phyloP scores from a whole-genome alignment of 202 grass and related monocot species.

The Cymbopogon flexuosus region DNA sequence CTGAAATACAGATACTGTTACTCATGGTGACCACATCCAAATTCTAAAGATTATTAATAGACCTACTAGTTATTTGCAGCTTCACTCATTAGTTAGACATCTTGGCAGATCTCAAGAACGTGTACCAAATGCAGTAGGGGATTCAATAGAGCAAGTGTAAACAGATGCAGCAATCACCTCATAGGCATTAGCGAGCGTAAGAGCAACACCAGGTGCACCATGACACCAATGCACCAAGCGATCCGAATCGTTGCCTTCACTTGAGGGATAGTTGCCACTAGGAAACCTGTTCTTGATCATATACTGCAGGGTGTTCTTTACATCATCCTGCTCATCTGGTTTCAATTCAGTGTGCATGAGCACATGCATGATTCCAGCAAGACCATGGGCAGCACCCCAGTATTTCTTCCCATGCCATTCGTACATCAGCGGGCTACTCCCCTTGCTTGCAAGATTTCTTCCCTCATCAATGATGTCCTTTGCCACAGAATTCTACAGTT shows the following conservation, averaged over 20 bases:
- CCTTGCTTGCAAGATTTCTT: conserved; percentile 52
- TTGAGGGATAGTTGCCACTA: conserved; percentile 69
- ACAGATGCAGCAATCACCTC: conserved; percentile 41
- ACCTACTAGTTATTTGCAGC: background rate
- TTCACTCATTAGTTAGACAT: background rate
- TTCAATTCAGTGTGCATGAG: conserved; percentile 67
- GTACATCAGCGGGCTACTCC: conserved; percentile 64
- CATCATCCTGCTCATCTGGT: conserved; percentile 49
- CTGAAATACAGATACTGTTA: conserved; percentile 39
- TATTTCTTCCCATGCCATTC: conserved; percentile 84
- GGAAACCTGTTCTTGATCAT: conserved; percentile 75
- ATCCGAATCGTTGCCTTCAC: conserved; percentile 57
- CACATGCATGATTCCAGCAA: conserved; percentile 82
- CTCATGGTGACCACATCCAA: background rate
- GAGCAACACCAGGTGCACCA: conserved; percentile 78
- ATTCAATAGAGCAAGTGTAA: background rate
- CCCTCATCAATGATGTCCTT: conserved; percentile 74
- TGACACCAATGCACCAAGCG: conserved; percentile 87
- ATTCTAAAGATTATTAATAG: background rate
- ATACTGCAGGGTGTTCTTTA: conserved; percentile 70
- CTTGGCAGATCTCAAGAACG: background rate
- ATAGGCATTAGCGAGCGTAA: conserved; percentile 66
- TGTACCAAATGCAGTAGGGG: background rate
- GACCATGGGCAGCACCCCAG: conserved; percentile 87
- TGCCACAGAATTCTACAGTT: conserved; percentile 46